phyloP scores from a whole-genome alignment of 2,329 filamentous ascomycete species.

The Tolypocladium tropicale region DNA sequence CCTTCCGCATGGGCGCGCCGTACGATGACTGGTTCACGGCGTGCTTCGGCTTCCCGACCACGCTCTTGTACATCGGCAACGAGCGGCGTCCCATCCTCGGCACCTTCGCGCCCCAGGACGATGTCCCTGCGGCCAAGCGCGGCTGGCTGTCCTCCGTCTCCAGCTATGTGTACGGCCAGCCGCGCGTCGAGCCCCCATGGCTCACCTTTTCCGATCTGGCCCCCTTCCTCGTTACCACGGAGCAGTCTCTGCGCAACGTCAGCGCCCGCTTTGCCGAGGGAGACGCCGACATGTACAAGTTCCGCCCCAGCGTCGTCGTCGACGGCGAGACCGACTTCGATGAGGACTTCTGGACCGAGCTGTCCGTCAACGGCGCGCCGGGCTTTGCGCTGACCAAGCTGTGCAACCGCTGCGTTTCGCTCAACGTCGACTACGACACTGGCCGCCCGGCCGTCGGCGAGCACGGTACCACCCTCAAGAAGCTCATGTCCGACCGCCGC shows the following conservation, averaged over 20 bases:
- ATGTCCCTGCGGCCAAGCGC: slow-evolving; percentile 10
- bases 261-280: slow-evolving; percentile 41
- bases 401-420: slow-evolving; percentile 56
- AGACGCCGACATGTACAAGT: slow-evolving; percentile 54
- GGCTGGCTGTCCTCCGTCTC: slow-evolving; percentile 25
- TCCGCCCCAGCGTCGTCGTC: slow-evolving; percentile 64
- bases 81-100: slow-evolving; percentile 52
- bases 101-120: slow-evolving; percentile 30
- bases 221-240: slow-evolving; percentile 62
- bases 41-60: slow-evolving; percentile 51
- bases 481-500: slow-evolving; percentile 57
- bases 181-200: slow-evolving; percentile 27
- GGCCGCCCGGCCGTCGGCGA: slow-evolving; percentile 48
- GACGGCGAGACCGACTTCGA: slow-evolving; percentile 50
- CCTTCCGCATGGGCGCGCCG: slow-evolving; percentile 50
- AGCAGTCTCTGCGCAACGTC: slow-evolving; percentile 60
- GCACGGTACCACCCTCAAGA: slow-evolving; percentile 54
- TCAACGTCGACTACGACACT: slow-evolving; percentile 63
- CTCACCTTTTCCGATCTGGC: slow-evolving; percentile 68
- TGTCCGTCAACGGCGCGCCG: slow-evolving; percentile 30
- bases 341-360: slow-evolving; percentile 63
- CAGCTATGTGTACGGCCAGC: slow-evolving; percentile 15
- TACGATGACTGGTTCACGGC: slow-evolving; percentile 59
- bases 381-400: slow-evolving; percentile 55
- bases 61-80: slow-evolving; percentile 55